These are phyloP conservation scores for Alternaria ethzedia DNA, from an alignment of 2,329 filamentous ascomycete genomes.

Conservation along the genomic window DNA sequence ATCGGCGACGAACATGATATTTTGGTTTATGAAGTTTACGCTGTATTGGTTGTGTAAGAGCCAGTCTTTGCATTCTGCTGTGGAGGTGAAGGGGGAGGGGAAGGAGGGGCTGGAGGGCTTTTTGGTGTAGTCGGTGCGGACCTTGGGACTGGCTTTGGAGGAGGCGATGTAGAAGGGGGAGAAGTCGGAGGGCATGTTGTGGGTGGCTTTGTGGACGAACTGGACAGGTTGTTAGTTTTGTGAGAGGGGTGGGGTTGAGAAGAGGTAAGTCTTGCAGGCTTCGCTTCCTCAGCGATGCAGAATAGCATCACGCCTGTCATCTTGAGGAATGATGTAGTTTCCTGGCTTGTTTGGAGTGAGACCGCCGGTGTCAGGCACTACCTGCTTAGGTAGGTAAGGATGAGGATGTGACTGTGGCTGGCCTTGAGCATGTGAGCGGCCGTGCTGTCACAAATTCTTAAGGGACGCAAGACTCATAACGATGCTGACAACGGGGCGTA, in stretches of 20 bases:
- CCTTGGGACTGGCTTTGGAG: background rate
- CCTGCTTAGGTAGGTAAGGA: too few species aligned
- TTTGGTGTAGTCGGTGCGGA: background rate
- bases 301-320: background rate
- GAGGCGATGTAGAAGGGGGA: background rate
- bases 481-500: background rate
- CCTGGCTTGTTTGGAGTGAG: background rate
- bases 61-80: background rate
- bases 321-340: background rate
- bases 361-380: background rate
- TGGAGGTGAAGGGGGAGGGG: background rate
- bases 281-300: background rate
- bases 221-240: background rate
- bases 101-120: background rate
- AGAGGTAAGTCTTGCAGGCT: background rate
- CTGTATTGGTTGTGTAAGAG: background rate
- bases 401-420: too few species aligned
- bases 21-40: background rate
- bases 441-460: background rate
- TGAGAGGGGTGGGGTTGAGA: background rate
- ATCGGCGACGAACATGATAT: background rate
- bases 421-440: background rate
- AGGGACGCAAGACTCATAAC: background rate
- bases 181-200: background rate
- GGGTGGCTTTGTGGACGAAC: background rate